phyloP scores from a whole-genome alignment of 2,329 filamentous ascomycete species.

The Zymoseptoria ardabiliae region DNA sequence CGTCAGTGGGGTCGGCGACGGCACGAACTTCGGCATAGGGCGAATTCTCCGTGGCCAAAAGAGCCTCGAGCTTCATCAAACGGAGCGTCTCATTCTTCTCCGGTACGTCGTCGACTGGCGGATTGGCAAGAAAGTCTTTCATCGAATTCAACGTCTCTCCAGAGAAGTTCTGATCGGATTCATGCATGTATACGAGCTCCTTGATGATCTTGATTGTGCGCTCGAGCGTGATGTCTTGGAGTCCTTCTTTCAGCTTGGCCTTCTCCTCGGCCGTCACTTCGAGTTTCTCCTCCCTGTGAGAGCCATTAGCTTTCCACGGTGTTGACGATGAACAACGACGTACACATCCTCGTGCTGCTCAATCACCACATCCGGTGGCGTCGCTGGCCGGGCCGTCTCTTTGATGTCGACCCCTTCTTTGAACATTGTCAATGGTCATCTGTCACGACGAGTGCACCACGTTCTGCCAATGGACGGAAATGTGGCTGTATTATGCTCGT shows the following conservation, averaged over 20 bases:
- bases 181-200: constrained; percentile 10
- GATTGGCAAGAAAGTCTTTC: constrained; percentile 9
- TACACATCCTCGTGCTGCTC: background rate
- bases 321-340: background rate
- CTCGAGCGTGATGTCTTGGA: constrained; percentile 4
- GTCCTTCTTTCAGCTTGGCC: constrained; percentile 3
- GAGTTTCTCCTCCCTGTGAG: constrained; percentile 1
- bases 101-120: constrained; percentile 3
- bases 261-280: constrained; percentile 4
- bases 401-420: constrained; percentile 1
- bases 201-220: constrained; percentile 6
- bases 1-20: constrained; percentile 17
- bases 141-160: constrained; percentile 9
- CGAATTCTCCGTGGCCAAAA: constrained; percentile 14
- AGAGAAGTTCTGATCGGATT: constrained; percentile 12
- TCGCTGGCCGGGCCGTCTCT: background rate
- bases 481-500: background rate
- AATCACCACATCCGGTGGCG: background rate
- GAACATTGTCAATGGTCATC: background rate
- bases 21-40: constrained; percentile 22
- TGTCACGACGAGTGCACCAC: background rate
- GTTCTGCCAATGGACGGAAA: background rate
- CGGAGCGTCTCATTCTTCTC: constrained; percentile 7
- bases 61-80: constrained; percentile 7
- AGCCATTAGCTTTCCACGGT: background rate